Percentiles rank a stretch among this genome's conserved stretches.
Conservation (phyloP, 768 basidiomycete genomes). For the Boletus fagicola region DNA sequence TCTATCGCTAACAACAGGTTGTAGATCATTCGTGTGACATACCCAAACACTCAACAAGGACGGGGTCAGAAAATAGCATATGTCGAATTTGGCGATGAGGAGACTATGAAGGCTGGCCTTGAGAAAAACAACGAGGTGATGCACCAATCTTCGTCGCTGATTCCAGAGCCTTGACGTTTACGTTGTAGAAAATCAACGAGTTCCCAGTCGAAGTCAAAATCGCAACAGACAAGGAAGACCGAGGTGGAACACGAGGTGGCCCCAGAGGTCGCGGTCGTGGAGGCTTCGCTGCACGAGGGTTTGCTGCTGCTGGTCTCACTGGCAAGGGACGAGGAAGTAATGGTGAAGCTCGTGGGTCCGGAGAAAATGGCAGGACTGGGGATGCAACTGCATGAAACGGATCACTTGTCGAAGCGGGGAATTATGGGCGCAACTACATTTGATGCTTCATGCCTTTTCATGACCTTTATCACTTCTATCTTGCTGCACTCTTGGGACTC, state of each 20-base stretch:
- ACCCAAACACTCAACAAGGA: conserved; percentile 49
- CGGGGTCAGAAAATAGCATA: conserved; percentile 67
- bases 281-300: conserved; percentile 57
- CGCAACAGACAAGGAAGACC: conserved; percentile 57
- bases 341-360: conserved; percentile 29
- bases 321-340: conserved; percentile 31
- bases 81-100: conserved; percentile 89
- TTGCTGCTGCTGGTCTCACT: conserved; percentile 69
- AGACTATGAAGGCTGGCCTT: conserved; percentile 76
- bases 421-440: conserved; percentile 16
- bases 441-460: conserved; percentile 21
- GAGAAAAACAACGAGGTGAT: conserved; percentile 69
- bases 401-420: conserved; percentile 17
- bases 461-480: conserved; percentile 12
- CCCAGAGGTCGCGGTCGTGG: conserved; percentile 51
- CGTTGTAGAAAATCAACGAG: conserved; percentile 66
- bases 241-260: conserved; percentile 44
- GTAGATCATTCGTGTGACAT: conserved; percentile 67
- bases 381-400: conserved; percentile 26
- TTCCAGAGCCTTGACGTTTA: conserved; percentile 7
- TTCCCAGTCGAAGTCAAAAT: conserved; percentile 64
- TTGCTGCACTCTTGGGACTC: conserved; percentile 11
- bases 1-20: background rate
- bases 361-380: conserved; percentile 28
- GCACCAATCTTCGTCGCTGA: conserved; percentile 14